Conservation (phyloP, 2,329 filamentous ascomycete genomes). For the Colletotrichum orchidophilum region DNA sequence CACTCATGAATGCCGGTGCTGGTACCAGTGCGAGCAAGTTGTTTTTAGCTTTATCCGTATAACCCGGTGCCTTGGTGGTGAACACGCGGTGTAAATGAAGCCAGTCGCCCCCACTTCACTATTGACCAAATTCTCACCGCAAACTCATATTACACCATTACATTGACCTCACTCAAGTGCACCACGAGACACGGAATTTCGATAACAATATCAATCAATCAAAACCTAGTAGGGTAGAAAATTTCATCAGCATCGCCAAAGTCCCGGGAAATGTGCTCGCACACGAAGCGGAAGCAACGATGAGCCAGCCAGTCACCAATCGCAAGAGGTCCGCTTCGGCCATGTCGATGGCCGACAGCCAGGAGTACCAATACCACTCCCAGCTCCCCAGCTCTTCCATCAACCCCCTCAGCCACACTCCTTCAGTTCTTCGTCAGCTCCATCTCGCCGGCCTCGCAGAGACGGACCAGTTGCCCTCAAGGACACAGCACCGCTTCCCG, state of each 20-base stretch:
- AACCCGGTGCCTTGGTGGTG: background rate
- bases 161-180: background rate
- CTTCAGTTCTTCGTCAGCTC: conserved; percentile 62
- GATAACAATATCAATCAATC: background rate
- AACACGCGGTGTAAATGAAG: background rate
- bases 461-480: conserved; percentile 53
- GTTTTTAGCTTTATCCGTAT: background rate
- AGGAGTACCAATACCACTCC: conserved; percentile 21
- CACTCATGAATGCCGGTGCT: background rate
- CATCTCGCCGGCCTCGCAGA: conserved; percentile 61
- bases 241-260: background rate
- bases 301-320: conserved; percentile 32
- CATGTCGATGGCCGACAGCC: conserved; percentile 29
- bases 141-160: background rate
- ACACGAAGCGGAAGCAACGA: background rate
- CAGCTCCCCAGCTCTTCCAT: conserved; percentile 49
- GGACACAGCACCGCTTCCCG: conserved; percentile 56
- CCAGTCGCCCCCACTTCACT: background rate
- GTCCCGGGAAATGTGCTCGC: background rate
- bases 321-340: conserved; percentile 44
- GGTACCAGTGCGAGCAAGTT: background rate
- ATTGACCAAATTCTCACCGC: background rate
- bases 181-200: background rate
- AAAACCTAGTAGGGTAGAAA: no score
- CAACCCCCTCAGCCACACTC: conserved; percentile 65